Percentiles rank a stretch among this genome's conserved stretches.
These are phyloP conservation scores for Saussurea involucrata DNA, from an alignment of 129 eudicot species.

Conservation along the genomic window DNA sequence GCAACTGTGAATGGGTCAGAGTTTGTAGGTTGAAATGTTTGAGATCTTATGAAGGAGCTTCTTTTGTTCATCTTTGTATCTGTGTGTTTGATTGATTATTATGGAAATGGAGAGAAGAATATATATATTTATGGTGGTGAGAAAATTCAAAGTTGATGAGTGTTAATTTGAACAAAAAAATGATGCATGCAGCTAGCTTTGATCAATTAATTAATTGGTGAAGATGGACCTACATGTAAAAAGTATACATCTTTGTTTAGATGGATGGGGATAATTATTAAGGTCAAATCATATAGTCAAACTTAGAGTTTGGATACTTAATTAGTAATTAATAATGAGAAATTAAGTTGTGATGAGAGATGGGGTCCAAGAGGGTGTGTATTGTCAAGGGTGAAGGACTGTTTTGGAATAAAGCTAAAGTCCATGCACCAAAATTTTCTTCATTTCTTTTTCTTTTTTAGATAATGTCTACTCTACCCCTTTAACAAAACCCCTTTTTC, in stretches of 20 bases:
- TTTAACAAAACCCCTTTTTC: neutral
- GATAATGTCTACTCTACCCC: neutral
- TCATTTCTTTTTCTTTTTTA: neutral
- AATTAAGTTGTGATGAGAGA: neutral
- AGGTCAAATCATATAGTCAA: no score
- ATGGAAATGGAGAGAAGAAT: neutral
- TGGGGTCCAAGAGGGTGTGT: neutral
- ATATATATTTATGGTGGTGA: constrained; percentile 11
- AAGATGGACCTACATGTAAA: neutral
- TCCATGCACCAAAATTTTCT: neutral
- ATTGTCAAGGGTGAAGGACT: neutral
- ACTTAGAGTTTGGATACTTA: no score
- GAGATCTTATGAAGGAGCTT: constrained; percentile 20
- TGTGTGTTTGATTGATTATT: neutral
- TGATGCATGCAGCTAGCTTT: neutral
- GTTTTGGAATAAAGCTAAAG: neutral
- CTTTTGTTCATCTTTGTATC: constrained; percentile 13
- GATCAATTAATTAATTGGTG: neutral
- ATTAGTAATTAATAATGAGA: neutral
- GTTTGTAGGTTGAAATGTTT: constrained; percentile 20
- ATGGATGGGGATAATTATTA: no score
- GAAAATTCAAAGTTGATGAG: constrained; percentile 9
- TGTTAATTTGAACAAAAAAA: neutral
- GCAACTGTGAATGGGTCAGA: neutral
- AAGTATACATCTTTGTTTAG: no score